These are phyloP conservation scores for Theobroma cacao DNA, from an alignment of 345 rosid species.

Conservation along the genomic window DNA sequence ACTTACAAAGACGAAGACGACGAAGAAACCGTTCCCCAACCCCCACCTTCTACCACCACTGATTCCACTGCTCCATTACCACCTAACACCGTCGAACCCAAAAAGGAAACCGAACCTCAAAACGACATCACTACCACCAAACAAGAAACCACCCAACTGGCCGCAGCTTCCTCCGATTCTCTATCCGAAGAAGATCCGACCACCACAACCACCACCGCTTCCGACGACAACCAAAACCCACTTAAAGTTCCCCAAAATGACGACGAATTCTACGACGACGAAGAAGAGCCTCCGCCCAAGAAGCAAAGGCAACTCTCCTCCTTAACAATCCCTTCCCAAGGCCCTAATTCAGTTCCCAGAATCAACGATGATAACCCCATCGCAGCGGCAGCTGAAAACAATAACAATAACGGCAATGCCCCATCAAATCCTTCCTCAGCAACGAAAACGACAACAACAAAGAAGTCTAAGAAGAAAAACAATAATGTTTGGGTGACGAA, in stretches of 20 bases:
- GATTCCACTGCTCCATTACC: background rate
- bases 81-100: background rate
- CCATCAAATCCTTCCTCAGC: conserved; percentile 1
- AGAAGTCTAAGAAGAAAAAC: conserved; percentile 87
- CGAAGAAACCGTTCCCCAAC: conserved; percentile 15
- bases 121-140: background rate
- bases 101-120: background rate
- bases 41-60: background rate
- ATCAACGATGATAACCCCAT: conserved; percentile 15
- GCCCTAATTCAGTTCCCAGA: conserved; percentile 3
- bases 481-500: conserved; percentile 83
- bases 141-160: conserved; percentile 20
- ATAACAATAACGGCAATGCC: conserved; percentile 22
- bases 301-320: conserved; percentile 65
- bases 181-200: conserved; percentile 58
- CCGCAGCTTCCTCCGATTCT: conserved; percentile 44
- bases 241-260: conserved; percentile 32
- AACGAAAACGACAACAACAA: conserved; percentile 23
- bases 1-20: conserved; percentile 34
- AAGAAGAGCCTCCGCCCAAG: conserved; percentile 57
- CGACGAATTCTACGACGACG: conserved; percentile 52
- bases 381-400: conserved; percentile 10
- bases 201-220: conserved; percentile 40
- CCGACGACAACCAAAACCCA: conserved; percentile 70
- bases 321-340: conserved; percentile 14